Percentiles rank a stretch among this genome's conserved stretches.
Conservation (phyloP, 371 early-diverging fungal genomes). For the Syncephalastrum racemosum region DNA sequence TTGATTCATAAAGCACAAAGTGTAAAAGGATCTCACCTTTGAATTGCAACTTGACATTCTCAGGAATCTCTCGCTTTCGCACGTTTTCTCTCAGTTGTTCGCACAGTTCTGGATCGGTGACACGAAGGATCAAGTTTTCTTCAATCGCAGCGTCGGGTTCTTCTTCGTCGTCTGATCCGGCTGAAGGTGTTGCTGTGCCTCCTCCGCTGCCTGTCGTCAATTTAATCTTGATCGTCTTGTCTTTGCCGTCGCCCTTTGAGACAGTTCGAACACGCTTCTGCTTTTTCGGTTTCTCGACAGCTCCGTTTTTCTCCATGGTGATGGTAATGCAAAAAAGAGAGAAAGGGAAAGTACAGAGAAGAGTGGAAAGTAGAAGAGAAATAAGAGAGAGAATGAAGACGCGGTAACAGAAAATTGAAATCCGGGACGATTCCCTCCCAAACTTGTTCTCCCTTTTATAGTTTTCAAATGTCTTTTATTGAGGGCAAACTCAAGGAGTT, state of each 20-base stretch:
- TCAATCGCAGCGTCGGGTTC: constrained; percentile 68
- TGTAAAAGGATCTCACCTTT: constrained; percentile 40
- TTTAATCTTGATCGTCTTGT: constrained; percentile 23
- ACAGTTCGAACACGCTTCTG: neutral
- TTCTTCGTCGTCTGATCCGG: constrained; percentile 57
- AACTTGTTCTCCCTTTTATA: too few relatives aligned
- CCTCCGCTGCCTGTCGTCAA: constrained; percentile 14
- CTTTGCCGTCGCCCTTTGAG: constrained; percentile 4
- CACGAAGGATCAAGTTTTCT: constrained; percentile 81
- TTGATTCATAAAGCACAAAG: neutral
- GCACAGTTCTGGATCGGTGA: constrained; percentile 65
- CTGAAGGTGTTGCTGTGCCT: constrained; percentile 7
- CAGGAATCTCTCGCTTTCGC: constrained; percentile 65
- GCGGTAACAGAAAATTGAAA: too few relatives aligned
- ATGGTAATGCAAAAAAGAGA: neutral
- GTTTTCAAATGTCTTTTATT: neutral
- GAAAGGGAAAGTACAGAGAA: neutral
- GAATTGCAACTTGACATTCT: constrained; percentile 64
- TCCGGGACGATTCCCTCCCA: too few relatives aligned
- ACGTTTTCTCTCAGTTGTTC: constrained; percentile 69
- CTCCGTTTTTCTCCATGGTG: neutral
- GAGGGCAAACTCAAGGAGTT: constrained; percentile 19
- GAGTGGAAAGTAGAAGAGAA: neutral
- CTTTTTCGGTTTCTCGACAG: neutral
- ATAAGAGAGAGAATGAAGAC: too few relatives aligned